Evolutionary conservation across 768 basidiomycete species (phyloP).

Genomic region (Gymnopilus dilepis): DNA sequence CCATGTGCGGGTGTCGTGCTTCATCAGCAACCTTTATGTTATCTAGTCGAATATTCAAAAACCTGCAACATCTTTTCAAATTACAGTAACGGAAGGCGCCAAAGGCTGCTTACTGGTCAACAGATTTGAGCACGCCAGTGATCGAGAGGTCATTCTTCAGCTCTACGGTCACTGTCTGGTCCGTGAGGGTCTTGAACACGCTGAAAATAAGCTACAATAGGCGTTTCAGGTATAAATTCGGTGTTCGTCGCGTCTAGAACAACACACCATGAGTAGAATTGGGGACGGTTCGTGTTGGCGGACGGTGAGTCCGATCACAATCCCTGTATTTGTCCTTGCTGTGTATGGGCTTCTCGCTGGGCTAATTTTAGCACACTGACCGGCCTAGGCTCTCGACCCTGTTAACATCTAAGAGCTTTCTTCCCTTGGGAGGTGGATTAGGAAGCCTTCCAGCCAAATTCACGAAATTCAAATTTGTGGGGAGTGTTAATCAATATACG

Average conservation of each 20-base stretch:
- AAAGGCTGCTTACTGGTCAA: slow-evolving; percentile 74
- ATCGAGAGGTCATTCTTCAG: slow-evolving; percentile 99
- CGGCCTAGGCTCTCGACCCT: background rate
- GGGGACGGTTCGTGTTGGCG: background rate
- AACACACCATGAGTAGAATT: slow-evolving; percentile 23
- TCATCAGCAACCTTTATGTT: slow-evolving; percentile 93
- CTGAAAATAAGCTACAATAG: slow-evolving; percentile 86
- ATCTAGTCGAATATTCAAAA: slow-evolving; percentile 95
- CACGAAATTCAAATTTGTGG: too few relatives aligned
- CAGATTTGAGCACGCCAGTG: slow-evolving; percentile 93
- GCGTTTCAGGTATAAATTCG: slow-evolving; percentile 2
- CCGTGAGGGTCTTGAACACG: slow-evolving; percentile 98
- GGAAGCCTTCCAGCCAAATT: too few relatives aligned
- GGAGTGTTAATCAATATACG: too few relatives aligned
- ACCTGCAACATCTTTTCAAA: slow-evolving; percentile 49
- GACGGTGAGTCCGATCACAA: background rate
- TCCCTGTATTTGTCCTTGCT: slow-evolving; percentile 18
- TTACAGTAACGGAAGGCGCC: slow-evolving; percentile 7
- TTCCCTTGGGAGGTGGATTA: too few relatives aligned
- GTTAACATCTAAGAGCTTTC: too few relatives aligned
- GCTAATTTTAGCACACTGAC: slow-evolving; percentile 6
- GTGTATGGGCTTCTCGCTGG: background rate
- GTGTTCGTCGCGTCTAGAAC: background rate
- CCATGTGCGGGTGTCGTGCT: slow-evolving; percentile 97
- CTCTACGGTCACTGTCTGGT: slow-evolving; percentile 96